Percentiles rank a stretch among this genome's conserved stretches.
Evolutionary conservation across 495 filamentous ascomycete species (phyloP).

Genomic region (Hypoxylon trugodes): DNA sequence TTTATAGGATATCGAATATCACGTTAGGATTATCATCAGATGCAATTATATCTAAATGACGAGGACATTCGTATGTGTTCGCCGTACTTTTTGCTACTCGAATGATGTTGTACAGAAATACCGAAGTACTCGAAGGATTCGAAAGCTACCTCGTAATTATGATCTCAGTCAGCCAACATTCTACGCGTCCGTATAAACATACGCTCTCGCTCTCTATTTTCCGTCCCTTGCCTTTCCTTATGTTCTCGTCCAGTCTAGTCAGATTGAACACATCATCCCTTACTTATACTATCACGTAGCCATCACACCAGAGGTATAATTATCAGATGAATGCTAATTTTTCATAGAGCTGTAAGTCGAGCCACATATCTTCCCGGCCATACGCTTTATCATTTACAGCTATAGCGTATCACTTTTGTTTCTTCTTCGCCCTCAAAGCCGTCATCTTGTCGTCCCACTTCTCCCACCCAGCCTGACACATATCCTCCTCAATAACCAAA

Average conservation of each 20-base stretch:
- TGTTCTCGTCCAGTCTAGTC: no score
- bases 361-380: neutral
- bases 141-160: no score
- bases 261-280: neutral
- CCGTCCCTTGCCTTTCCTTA: no score
- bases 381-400: neutral
- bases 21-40: no score
- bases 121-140: no score
- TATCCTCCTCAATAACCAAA: slow-evolving; percentile 87
- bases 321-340: neutral
- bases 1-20: no score
- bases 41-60: neutral
- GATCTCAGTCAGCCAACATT: no score
- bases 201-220: no score
- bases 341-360: neutral
- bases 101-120: no score
- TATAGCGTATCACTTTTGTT: slow-evolving; percentile 17
- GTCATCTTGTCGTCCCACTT: slow-evolving; percentile 74
- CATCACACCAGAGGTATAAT: neutral
- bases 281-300: neutral
- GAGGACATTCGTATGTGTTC: neutral
- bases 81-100: no score
- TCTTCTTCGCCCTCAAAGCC: slow-evolving; percentile 33
- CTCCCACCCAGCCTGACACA: slow-evolving; percentile 92
- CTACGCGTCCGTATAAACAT: no score